These are phyloP conservation scores for Xerocomellus amylosporus DNA, from an alignment of 768 basidiomycete genomes.

Conservation along the genomic window DNA sequence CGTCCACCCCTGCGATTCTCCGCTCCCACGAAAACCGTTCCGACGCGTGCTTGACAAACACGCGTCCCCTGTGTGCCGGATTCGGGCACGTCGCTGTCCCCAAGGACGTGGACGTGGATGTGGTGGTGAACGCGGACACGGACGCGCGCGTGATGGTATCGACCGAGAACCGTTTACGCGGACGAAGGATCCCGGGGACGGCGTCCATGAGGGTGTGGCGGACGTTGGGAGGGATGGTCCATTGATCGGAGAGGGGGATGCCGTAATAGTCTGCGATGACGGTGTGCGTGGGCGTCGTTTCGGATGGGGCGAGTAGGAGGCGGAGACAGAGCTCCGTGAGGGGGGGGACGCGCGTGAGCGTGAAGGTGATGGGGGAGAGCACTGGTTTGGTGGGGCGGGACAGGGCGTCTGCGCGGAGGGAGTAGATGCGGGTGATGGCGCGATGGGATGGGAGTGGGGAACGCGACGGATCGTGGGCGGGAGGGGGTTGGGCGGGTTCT, in stretches of 20 bases:
- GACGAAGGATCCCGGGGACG: constrained; percentile 28
- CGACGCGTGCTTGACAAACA: constrained; percentile 58
- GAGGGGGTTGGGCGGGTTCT: constrained; percentile 26
- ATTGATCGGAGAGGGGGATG: constrained; percentile 31
- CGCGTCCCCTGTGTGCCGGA: constrained; percentile 30
- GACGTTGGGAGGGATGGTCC: constrained; percentile 26
- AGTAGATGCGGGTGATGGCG: constrained; percentile 10
- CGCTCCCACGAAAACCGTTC: constrained; percentile 67
- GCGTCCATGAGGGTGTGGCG: constrained; percentile 26
- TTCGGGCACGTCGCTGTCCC: constrained; percentile 43
- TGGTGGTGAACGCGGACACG: not conserved
- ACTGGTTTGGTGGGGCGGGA: constrained; percentile 2
- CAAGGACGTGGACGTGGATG: too few relatives aligned
- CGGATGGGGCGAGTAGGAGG: constrained; percentile 32
- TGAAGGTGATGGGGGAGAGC: constrained; percentile 19
- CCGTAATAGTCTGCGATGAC: constrained; percentile 26
- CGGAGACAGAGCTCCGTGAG: constrained; percentile 41
- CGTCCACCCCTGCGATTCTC: constrained; percentile 46
- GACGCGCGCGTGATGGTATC: constrained; percentile 5
- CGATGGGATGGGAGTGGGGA: constrained; percentile 10
- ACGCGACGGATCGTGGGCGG: not conserved
- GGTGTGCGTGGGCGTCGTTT: constrained; percentile 2
- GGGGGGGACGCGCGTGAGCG: constrained; percentile 25
- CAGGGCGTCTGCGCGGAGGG: constrained; percentile 6
- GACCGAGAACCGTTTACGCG: constrained; percentile 20